Base-by-base conservation (phyloP, 345 rosid genomes). In the Bruguiera parviflora region DNA sequence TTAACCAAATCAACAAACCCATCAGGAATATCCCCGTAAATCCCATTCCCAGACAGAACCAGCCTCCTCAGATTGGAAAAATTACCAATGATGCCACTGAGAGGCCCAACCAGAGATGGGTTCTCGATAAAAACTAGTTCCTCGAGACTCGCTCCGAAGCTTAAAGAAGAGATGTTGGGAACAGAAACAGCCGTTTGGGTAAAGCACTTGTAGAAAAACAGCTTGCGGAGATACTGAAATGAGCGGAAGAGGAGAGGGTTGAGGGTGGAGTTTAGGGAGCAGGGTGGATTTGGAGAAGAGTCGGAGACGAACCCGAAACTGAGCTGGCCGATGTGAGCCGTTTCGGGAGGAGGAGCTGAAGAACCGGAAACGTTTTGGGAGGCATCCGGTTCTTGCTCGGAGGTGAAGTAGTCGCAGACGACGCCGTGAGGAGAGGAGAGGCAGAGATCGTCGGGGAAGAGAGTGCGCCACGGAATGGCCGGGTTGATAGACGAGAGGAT, bases 161-260 rank as follows among this genome's bases (percentile, higher is more conserved):
- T 53, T 3, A 66, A 64, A 4, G 37, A 15, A 39, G 90, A 76
- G 66, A 81, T n/a, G 6, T 64, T 73, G 18, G 86, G 83, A 25
- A 81, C 43, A 29, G 76, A 25, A 35, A 76, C 89, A 2, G 24
- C 76, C 6, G 52, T 56, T 49, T 47, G 79, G 56, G 84, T 78
- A 84, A 84, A 89, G 60, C 96, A 89, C 47, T 79, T 81, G 78
- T 89, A 87, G 80, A 87, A 80, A 70, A 85, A 87, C 60, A 89
- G 81, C 73, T 84, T 85, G 33, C 96, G 92, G 0, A 89, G 78
- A 71, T 58, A 76, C 61, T 77, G 80, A 72, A 87, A 85, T 46
- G 89, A 75, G 43, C 80, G 72, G 75, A 87, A 81, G 47, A 89
- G 47, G 33, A 83, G 85, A 64, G 89, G 90, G 53, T 70, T 68